These are phyloP conservation scores for Phellinidium pouzarii DNA, from an alignment of 1,284 basidiomycete genomes.

Conservation along the genomic window DNA sequence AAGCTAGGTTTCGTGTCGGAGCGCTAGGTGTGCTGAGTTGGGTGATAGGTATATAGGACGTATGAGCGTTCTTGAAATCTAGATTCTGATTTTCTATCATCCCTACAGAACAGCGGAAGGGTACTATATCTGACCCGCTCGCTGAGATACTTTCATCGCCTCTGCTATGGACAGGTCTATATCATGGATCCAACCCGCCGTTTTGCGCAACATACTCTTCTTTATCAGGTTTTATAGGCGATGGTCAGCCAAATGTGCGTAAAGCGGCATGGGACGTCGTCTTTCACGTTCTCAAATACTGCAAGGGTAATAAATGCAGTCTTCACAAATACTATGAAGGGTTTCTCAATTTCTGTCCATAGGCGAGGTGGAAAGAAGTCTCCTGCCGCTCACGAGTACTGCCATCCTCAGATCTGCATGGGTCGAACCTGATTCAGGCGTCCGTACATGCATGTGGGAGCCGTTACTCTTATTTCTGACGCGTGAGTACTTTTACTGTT, in stretches of 20 bases:
- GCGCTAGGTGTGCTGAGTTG: conserved; percentile 67
- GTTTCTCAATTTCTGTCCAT: neutral
- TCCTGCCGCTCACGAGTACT: conserved; percentile 44
- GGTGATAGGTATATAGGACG: conserved; percentile 45
- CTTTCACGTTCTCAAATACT: conserved; percentile 34
- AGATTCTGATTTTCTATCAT: conserved; percentile 6
- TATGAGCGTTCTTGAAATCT: conserved; percentile 5
- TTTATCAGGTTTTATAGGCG: conserved; percentile 43
- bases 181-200: conserved; percentile 38
- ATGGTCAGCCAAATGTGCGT: conserved; percentile 60
- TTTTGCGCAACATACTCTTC: conserved; percentile 34
- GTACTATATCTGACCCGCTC: conserved; percentile 21
- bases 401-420: conserved; percentile 70
- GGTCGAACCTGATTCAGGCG: conserved; percentile 64
- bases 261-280: conserved; percentile 54
- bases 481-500: conserved; percentile 37
- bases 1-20: conserved; percentile 63
- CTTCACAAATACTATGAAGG: neutral
- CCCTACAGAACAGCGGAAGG: conserved; percentile 13
- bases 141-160: conserved; percentile 42
- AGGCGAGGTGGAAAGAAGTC: conserved; percentile 32
- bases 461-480: conserved; percentile 67
- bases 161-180: conserved; percentile 54
- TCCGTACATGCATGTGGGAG: conserved; percentile 63
- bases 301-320: conserved; percentile 35